A percentile compares a stretch with the other conserved stretches of the same genome.
Evolutionary conservation across 2,329 filamentous ascomycete genomes (phyloP).

Genomic region (Trichoderma aggressivum): DNA sequence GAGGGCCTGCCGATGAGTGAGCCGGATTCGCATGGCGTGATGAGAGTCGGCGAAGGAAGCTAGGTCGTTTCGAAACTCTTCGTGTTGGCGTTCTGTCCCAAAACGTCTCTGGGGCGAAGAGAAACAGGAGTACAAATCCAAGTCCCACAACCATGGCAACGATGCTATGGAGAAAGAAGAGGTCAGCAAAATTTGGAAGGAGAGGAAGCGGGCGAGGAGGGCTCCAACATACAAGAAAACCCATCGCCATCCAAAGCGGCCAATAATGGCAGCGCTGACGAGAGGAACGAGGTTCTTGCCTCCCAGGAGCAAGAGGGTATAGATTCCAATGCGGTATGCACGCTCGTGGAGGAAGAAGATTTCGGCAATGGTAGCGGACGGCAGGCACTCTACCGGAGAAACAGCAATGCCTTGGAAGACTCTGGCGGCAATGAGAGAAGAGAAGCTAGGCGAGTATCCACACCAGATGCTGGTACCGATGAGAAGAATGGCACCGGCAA

Average conservation of each 20-base stretch:
- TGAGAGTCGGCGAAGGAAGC: constrained; percentile 47
- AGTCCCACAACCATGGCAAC: constrained; percentile 76
- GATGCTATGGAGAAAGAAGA: constrained; percentile 53
- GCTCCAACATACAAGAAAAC: constrained; percentile 67
- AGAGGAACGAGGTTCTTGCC: constrained; percentile 90
- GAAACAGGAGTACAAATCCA: constrained; percentile 68
- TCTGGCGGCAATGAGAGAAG: constrained; percentile 74
- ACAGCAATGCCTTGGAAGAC: constrained; percentile 86
- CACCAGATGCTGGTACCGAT: constrained; percentile 78
- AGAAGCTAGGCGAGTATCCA: constrained; percentile 75
- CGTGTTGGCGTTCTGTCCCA: constrained; percentile 77
- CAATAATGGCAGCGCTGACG: constrained; percentile 80
- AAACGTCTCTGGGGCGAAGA: constrained; percentile 93
- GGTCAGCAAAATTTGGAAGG: not conserved
- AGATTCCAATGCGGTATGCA: constrained; percentile 89
- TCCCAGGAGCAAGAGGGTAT: constrained; percentile 81
- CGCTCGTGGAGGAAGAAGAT: constrained; percentile 95
- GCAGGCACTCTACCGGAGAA: constrained; percentile 86
- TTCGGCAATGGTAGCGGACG: constrained; percentile 90
- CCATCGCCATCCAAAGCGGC: constrained; percentile 80
- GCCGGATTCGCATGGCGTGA: constrained; percentile 35
- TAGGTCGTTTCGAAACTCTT: constrained; percentile 40
- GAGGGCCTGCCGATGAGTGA: constrained; percentile 17
- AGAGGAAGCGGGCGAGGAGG: not conserved
- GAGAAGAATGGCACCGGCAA: constrained; percentile 74